These are phyloP conservation scores for Amanita rimosa DNA, from an alignment of 768 basidiomycete genomes.

Conservation along the genomic window DNA sequence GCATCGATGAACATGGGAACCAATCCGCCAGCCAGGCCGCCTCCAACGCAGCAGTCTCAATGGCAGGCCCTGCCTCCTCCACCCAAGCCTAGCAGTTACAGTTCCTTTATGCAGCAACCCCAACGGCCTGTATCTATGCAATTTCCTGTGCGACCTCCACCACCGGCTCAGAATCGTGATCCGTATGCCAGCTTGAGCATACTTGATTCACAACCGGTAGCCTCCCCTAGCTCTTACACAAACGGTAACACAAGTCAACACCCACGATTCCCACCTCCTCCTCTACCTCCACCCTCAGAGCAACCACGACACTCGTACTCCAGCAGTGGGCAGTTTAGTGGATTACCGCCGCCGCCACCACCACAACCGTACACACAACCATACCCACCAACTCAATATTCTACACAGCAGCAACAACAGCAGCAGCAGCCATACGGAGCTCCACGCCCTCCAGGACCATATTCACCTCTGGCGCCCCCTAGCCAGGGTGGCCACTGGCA, in stretches of 20 bases:
- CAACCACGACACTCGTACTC: slow-evolving; percentile 14
- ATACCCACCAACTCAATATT: slow-evolving; percentile 7
- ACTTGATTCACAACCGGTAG: slow-evolving; percentile 5
- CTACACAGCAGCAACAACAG: slow-evolving; percentile 6
- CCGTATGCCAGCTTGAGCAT: slow-evolving; percentile 2
- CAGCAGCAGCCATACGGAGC: slow-evolving; percentile 11
- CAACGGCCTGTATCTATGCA: slow-evolving; percentile 12
- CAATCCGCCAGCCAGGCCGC: slow-evolving; percentile 14
- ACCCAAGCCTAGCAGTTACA: slow-evolving; percentile 9
- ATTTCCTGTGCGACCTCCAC: slow-evolving; percentile 12
- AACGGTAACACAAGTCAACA: slow-evolving; percentile 6
- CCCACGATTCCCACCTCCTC: slow-evolving; percentile 7
- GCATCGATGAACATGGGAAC: slow-evolving; percentile 39
- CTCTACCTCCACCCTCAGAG: slow-evolving; percentile 12
- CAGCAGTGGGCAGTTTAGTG: slow-evolving; percentile 25
- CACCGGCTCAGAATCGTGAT: slow-evolving; percentile 10
- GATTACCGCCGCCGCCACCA: slow-evolving; percentile 15
- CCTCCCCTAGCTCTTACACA: slow-evolving; percentile 12
- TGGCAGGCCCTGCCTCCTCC: slow-evolving; percentile 14
- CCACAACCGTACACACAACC: slow-evolving; percentile 13
- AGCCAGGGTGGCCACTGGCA: neutral
- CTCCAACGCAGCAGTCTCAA: slow-evolving; percentile 11
- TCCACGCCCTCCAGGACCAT: slow-evolving; percentile 6
- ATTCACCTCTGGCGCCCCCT: neutral
- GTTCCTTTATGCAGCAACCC: slow-evolving; percentile 9